Percentiles rank a stretch among this genome's conserved stretches.
These are phyloP conservation scores for Fraxinus latifolia DNA, from an alignment of 305 asterid genomes.

Conservation along the genomic window DNA sequence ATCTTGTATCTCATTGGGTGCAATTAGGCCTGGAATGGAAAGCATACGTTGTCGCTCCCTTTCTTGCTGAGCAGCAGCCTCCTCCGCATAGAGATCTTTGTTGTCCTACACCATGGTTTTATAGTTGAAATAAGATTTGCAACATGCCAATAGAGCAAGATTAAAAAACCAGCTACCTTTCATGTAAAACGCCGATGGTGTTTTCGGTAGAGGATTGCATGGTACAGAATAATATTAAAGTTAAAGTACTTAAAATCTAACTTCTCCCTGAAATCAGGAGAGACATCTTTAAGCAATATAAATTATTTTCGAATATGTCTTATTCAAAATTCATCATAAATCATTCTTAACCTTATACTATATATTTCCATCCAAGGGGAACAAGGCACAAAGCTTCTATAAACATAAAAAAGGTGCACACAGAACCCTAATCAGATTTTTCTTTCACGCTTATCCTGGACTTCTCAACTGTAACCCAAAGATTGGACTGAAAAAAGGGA, in stretches of 20 bases:
- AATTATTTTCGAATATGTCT: not conserved
- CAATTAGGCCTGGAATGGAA: conserved; percentile 81
- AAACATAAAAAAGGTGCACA: not conserved
- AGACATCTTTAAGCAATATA: not conserved
- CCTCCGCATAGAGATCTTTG: conserved; percentile 95
- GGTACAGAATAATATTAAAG: not conserved
- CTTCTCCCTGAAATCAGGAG: not conserved
- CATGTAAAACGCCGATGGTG: not conserved
- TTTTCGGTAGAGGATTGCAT: not conserved
- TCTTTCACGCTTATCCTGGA: not conserved
- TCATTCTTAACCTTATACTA: not conserved
- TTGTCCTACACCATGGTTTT: conserved; percentile 58
- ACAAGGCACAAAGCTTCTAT: not conserved
- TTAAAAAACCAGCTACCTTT: not conserved
- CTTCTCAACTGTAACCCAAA: not conserved
- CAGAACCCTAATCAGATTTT: not conserved
- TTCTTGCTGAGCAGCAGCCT: conserved; percentile 89
- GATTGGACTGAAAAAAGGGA: not conserved
- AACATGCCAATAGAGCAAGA: not conserved
- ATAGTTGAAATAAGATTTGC: not conserved
- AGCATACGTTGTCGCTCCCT: conserved; percentile 81
- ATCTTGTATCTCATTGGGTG: conserved; percentile 86
- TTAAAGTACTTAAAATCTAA: not conserved
- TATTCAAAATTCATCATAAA: not conserved
- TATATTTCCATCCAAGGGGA: not conserved